Evolutionary conservation across 2,329 filamentous ascomycete species (phyloP).

Genomic region (Coniochaeta sp.): DNA sequence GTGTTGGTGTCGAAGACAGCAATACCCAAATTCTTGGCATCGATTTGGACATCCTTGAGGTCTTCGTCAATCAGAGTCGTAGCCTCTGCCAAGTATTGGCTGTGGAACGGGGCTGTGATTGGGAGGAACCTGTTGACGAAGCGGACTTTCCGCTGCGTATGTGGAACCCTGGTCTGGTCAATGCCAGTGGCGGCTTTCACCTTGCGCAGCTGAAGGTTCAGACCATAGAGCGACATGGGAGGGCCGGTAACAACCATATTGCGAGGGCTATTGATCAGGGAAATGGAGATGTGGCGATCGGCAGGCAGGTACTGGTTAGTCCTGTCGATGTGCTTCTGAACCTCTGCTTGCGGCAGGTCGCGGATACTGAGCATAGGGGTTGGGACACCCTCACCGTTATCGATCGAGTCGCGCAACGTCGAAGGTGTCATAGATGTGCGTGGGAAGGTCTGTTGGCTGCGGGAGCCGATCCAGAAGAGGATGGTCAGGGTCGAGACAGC

Average conservation of each 20-base stretch:
- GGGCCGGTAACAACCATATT: constrained; percentile 97
- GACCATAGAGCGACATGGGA: constrained; percentile 89
- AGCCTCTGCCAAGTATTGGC: constrained; percentile 80
- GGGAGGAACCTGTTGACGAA: constrained; percentile 96
- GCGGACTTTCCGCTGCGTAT: constrained; percentile 91
- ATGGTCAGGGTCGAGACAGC: constrained; percentile 78
- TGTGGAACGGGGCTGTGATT: constrained; percentile 97
- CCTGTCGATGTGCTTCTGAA: constrained; percentile 93
- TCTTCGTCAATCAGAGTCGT: constrained; percentile 80
- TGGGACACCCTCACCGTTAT: constrained; percentile 89
- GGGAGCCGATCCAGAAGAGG: constrained; percentile 96
- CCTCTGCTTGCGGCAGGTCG: constrained; percentile 77
- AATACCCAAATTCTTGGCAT: constrained; percentile 66
- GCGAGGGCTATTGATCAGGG: constrained; percentile 90
- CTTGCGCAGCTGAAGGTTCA: constrained; percentile 91
- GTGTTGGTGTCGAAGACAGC: constrained; percentile 87
- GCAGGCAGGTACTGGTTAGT: constrained; percentile 94
- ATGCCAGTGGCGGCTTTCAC: constrained; percentile 96
- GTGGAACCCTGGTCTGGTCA: constrained; percentile 89
- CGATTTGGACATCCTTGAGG: constrained; percentile 72
- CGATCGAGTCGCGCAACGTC: constrained; percentile 85
- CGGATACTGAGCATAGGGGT: constrained; percentile 98
- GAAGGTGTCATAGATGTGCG: constrained; percentile 87
- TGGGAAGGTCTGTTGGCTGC: constrained; percentile 95
- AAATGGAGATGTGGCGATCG: constrained; percentile 90